Base-by-base conservation (phyloP, 192 early-diverging fungal species). In the Physocladia obscura region DNA sequence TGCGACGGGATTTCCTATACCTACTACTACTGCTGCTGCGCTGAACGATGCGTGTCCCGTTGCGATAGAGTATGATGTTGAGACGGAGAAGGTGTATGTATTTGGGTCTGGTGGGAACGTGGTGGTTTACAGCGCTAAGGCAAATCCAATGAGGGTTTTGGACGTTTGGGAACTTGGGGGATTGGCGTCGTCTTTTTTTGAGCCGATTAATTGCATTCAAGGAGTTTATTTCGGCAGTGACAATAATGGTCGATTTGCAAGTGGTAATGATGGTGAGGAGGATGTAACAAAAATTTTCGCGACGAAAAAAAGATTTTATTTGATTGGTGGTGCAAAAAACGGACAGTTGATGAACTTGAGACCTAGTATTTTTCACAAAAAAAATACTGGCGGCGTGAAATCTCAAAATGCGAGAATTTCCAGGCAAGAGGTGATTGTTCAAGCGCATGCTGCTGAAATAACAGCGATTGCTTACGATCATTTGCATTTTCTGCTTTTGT, bases 71-170 rank as follows among this genome's bases (percentile, higher is more conserved):
- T 78, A 71, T 49, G 64, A 78, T 49, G 37, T 59, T 35, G 2
- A 49, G 3, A 11, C 51, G 36, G 69, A 74, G 29, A 40, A 40
- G 49, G 11, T 73, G 19, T 71, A 76, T 40, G 63, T 44, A 59
- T 32, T 62, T 8, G 72, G 55, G 21, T 68, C 59, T 2, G 69
- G 68, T 35, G 44, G 50, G 15, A 49, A 70, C 13, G 40, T 78
- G 0, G 57, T 75, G 0, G 39, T 69, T 29, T 76, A 78, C 35
- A 70, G 65, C 32, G 44, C 62, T 0, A 71, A 59, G 21, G 48
- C 31, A 5, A 78, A 78, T 68, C 77, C 77, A 50, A 71, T 76
- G 55, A 70, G 73, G 67, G 57, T 78, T 22, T 6, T 76, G 8
- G 60, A 64, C 5, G 27, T 76, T 8, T 62, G 38, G 44, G 67